phyloP scores from a whole-genome alignment of 192 early-diverging fungal species.

The Chytriomyces sp. region DNA sequence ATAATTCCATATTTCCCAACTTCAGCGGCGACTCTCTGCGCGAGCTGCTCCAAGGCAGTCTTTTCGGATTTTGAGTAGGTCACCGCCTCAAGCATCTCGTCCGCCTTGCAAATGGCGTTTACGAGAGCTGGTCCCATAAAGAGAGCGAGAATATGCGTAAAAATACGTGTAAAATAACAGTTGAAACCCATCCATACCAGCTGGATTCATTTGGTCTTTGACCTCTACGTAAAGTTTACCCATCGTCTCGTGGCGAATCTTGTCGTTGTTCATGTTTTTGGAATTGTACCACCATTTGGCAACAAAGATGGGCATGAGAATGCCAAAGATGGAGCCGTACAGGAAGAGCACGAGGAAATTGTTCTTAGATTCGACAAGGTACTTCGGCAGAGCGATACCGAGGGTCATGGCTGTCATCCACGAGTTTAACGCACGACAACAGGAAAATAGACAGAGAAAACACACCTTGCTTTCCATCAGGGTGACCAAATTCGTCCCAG shows the following conservation, averaged over 20 bases:
- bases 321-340: constrained; percentile 87
- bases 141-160: no score
- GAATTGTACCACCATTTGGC: constrained; percentile 97
- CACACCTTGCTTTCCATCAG: constrained; percentile 87
- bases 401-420: constrained; percentile 71
- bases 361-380: constrained; percentile 86
- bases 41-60: constrained; percentile 10
- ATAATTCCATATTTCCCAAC: constrained; percentile 12
- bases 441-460: constrained; percentile 21
- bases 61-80: constrained; percentile 17
- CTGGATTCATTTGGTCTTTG: constrained; percentile 65
- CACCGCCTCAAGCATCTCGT: constrained; percentile 22
- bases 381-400: constrained; percentile 92
- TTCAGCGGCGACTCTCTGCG: constrained; percentile 2
- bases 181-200: constrained; percentile 1
- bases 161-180: no score
- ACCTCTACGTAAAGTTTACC: constrained; percentile 85
- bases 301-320: constrained; percentile 85
- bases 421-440: no score
- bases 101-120: constrained; percentile 20
- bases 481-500: constrained; percentile 95
- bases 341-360: constrained; percentile 68
- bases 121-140: constrained; percentile 6
- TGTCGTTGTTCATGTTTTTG: constrained; percentile 85
- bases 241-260: constrained; percentile 89